Evolutionary conservation across 331 rosid species (phyloP).

Genomic region (Stylosanthes scabra): DNA sequence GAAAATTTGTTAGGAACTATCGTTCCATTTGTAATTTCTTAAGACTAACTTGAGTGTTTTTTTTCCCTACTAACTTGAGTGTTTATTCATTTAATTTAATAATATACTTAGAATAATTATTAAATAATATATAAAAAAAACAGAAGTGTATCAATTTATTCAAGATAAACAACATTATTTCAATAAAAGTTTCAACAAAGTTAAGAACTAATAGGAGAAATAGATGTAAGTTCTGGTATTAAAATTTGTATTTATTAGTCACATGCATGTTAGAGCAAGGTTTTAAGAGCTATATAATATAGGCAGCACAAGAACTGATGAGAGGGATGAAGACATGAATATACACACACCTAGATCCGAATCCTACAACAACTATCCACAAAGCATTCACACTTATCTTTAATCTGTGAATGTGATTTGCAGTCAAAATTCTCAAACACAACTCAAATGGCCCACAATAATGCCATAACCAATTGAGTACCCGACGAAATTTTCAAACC

Average conservation of each 20-base stretch:
- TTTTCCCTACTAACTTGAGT: too few species aligned
- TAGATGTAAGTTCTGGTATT: background rate
- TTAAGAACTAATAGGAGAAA: too few species aligned
- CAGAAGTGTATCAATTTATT: background rate
- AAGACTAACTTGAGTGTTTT: too few species aligned
- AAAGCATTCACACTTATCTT: conserved; percentile 17
- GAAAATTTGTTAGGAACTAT: too few species aligned
- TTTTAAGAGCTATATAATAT: background rate
- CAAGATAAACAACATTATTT: background rate
- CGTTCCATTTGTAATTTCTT: too few species aligned
- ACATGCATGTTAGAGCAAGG: background rate
- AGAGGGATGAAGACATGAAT: background rate
- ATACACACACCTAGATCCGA: background rate
- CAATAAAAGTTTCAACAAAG: background rate
- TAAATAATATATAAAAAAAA: background rate
- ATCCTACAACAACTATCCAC: background rate
- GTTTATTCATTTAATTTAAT: too few species aligned
- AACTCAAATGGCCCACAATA: background rate
- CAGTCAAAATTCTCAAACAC: background rate
- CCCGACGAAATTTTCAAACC: background rate
- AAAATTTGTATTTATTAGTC: background rate
- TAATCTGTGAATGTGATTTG: background rate
- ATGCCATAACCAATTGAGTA: background rate
- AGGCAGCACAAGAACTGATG: background rate
- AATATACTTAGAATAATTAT: background rate